Evolutionary conservation across 306 rosid species (phyloP).

Genomic region (Amphicarpaea edgeworthii): DNA sequence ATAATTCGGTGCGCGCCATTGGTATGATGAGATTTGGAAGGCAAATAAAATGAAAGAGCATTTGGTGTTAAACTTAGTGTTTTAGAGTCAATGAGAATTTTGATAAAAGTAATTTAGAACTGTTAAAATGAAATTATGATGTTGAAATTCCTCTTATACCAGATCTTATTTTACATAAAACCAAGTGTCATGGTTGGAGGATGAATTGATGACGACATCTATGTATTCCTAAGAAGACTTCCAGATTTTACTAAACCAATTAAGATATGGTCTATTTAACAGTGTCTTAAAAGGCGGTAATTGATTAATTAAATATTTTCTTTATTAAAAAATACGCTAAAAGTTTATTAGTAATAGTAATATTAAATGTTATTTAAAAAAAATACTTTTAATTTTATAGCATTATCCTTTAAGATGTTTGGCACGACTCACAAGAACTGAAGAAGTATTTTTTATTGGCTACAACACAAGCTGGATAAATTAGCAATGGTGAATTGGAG

Average conservation of each 20-base stretch:
- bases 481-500: not conserved
- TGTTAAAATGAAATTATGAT: too few species aligned
- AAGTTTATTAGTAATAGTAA: not conserved
- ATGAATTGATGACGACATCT: too few species aligned
- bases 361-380: not conserved
- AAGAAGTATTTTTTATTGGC: not conserved
- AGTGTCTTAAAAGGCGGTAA: too few species aligned
- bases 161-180: too few species aligned
- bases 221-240: not conserved
- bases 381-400: too few species aligned
- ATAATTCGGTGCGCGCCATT: not conserved
- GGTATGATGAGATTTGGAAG: not conserved
- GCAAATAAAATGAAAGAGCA: not conserved
- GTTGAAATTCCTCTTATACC: not conserved
- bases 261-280: too few species aligned
- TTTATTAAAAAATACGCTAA: too few species aligned
- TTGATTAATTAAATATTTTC: too few species aligned
- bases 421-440: not conserved
- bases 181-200: too few species aligned
- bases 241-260: not conserved
- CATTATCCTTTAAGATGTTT: not conserved
- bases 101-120: not conserved
- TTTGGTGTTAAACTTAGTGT: not conserved
- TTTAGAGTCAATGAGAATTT: not conserved
- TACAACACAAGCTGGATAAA: not conserved